Percentiles rank a stretch among this genome's conserved stretches.
Conservation (phyloP, 768 basidiomycete species). For the Boletus subparvulus region DNA sequence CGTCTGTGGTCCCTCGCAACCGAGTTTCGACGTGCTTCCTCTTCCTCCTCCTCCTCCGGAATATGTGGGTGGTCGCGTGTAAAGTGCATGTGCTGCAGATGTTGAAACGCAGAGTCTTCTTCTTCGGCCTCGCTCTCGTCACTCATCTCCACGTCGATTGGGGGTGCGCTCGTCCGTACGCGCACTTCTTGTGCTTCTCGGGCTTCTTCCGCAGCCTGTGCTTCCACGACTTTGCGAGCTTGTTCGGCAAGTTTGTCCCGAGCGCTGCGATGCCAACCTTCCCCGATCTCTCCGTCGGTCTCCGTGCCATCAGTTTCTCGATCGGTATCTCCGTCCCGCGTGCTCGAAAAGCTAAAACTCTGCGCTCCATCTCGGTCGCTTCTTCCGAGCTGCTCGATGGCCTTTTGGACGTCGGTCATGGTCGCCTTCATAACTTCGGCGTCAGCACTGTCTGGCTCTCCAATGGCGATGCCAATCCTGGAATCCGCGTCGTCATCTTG, state of each 20-base stretch:
- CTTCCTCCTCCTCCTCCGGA: constrained; percentile 69
- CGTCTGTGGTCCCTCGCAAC: constrained; percentile 24
- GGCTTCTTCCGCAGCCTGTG: constrained; percentile 41
- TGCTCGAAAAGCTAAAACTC: constrained; percentile 79
- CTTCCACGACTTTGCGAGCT: constrained; percentile 60
- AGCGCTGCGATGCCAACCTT: constrained; percentile 65
- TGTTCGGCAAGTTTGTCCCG: constrained; percentile 68
- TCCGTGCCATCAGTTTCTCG: constrained; percentile 49
- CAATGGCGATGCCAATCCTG: constrained; percentile 29
- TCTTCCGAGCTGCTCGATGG: constrained; percentile 81
- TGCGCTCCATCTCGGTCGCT: constrained; percentile 56
- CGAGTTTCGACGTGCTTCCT: constrained; percentile 32
- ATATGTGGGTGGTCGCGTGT: constrained; percentile 58
- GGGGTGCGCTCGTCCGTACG: constrained; percentile 48
- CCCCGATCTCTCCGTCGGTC: constrained; percentile 51
- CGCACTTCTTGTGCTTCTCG: constrained; percentile 51
- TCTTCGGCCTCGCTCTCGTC: constrained; percentile 78
- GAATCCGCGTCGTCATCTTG: constrained; percentile 21
- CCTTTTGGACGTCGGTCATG: constrained; percentile 86
- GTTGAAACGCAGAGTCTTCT: constrained; percentile 41
- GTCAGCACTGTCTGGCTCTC: constrained; percentile 26
- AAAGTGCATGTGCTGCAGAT: constrained; percentile 38
- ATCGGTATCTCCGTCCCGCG: constrained; percentile 52
- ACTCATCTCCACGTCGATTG: constrained; percentile 73
- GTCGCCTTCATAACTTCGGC: constrained; percentile 81